Evolutionary conservation across 2,329 filamentous ascomycete species (phyloP).

Genomic region (Exophiala viscosa): DNA sequence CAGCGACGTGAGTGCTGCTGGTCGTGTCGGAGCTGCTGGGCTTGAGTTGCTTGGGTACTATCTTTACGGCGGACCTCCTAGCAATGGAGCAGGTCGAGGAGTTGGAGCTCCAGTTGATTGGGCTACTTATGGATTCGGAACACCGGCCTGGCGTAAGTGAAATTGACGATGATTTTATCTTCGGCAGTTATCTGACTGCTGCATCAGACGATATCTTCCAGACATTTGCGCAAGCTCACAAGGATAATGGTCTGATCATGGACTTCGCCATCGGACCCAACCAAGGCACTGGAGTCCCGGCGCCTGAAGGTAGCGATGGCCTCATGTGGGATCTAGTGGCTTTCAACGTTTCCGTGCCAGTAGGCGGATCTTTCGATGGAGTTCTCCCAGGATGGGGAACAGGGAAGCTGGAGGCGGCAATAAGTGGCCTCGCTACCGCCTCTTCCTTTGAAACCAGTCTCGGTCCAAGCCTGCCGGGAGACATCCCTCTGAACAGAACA

Average conservation of each 20-base stretch:
- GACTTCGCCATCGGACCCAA: slow-evolving; percentile 49
- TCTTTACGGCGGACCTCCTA: slow-evolving; percentile 32
- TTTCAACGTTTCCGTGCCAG: slow-evolving; percentile 32
- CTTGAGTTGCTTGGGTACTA: slow-evolving; percentile 41
- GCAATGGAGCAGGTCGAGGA: slow-evolving; percentile 19
- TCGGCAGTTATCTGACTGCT: background rate
- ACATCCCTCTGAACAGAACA: background rate
- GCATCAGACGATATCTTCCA: slow-evolving; percentile 26
- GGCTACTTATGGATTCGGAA: slow-evolving; percentile 41
- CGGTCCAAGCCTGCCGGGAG: background rate
- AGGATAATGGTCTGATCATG: slow-evolving; percentile 39
- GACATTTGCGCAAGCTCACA: slow-evolving; percentile 32
- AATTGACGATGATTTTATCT: background rate
- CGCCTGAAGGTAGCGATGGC: slow-evolving; percentile 33
- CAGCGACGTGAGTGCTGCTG: background rate
- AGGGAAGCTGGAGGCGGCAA: background rate
- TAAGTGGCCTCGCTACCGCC: slow-evolving; percentile 34
- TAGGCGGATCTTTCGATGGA: slow-evolving; percentile 31
- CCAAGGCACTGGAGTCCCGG: slow-evolving; percentile 48
- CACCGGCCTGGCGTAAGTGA: slow-evolving; percentile 31
- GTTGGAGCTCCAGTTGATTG: slow-evolving; percentile 31
- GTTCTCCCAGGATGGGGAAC: slow-evolving; percentile 35
- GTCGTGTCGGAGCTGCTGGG: slow-evolving; percentile 36
- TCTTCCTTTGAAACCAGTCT: slow-evolving; percentile 28
- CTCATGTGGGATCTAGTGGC: slow-evolving; percentile 34